Conservation (phyloP, 106 monocot genomes). For the Dendrobium chrysotoxum region DNA sequence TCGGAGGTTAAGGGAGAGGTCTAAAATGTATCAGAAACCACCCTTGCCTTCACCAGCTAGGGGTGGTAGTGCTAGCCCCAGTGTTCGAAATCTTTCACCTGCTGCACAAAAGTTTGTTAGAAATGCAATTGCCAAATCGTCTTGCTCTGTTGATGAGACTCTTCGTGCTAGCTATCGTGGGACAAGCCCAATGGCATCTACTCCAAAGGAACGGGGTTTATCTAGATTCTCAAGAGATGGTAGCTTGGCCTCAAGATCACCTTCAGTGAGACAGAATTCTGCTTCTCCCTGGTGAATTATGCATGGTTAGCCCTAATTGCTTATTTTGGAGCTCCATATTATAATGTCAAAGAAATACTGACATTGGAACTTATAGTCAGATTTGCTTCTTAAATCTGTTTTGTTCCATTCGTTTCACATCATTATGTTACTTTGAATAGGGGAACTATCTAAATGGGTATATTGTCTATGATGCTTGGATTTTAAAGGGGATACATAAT, state of each 20-base stretch:
- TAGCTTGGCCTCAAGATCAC: slow-evolving; percentile 60
- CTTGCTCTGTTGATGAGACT: slow-evolving; percentile 70
- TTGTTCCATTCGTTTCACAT: neutral
- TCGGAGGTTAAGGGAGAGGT: slow-evolving; percentile 62
- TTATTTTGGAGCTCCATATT: neutral
- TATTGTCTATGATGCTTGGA: neutral
- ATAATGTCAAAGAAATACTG: neutral
- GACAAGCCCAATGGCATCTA: slow-evolving; percentile 36
- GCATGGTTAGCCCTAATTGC: neutral
- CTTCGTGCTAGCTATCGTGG: slow-evolving; percentile 92
- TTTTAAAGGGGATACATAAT: neutral
- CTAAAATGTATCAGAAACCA: slow-evolving; percentile 70
- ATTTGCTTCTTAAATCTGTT: neutral
- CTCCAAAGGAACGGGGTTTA: slow-evolving; percentile 46
- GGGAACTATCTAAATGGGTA: neutral
- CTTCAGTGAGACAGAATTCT: slow-evolving; percentile 55
- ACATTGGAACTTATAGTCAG: neutral
- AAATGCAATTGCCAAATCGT: slow-evolving; percentile 86
- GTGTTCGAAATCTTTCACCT: slow-evolving; percentile 65
- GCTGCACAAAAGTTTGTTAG: slow-evolving; percentile 95
- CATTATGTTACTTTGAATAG: neutral
- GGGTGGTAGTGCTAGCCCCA: slow-evolving; percentile 75
- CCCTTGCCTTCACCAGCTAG: slow-evolving; percentile 80
- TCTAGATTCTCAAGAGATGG: slow-evolving; percentile 81
- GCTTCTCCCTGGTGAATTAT: slow-evolving; percentile 57